Evolutionary conservation across 2,329 filamentous ascomycete genomes (phyloP).

Genomic region (Monilinia aucupariae): DNA sequence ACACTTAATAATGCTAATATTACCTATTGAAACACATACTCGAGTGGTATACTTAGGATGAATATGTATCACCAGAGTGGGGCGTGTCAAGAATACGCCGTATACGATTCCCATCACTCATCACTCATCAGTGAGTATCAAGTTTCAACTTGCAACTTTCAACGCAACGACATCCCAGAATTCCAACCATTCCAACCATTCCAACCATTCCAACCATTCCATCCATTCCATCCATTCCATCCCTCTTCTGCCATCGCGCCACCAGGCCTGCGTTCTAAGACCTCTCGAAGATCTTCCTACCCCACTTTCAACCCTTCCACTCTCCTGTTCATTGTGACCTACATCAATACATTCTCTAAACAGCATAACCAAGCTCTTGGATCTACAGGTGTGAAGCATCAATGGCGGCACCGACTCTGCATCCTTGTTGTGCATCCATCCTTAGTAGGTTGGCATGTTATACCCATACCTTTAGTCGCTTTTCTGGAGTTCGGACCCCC

Average conservation of each 20-base stretch:
- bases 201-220: no score
- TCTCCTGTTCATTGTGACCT: neutral
- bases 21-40: no score
- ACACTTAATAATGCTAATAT: no score
- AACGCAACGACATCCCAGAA: no score
- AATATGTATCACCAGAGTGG: no score
- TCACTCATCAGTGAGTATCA: no score
- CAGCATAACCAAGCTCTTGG: constrained; percentile 1
- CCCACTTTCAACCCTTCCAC: constrained; percentile 4
- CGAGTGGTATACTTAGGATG: no score
- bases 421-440: constrained; percentile 15
- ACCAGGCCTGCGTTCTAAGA: neutral
- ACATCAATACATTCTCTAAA: neutral
- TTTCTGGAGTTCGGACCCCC: constrained; percentile 1
- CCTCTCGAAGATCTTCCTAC: neutral
- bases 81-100: no score
- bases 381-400: neutral
- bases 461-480: neutral
- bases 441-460: neutral
- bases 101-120: no score
- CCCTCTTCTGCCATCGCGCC: neutral
- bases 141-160: no score
- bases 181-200: no score
- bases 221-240: neutral
- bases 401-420: constrained; percentile 10